Evolutionary conservation across 139 green algal species (phyloP).

Genomic region (Closterium sp.): DNA sequence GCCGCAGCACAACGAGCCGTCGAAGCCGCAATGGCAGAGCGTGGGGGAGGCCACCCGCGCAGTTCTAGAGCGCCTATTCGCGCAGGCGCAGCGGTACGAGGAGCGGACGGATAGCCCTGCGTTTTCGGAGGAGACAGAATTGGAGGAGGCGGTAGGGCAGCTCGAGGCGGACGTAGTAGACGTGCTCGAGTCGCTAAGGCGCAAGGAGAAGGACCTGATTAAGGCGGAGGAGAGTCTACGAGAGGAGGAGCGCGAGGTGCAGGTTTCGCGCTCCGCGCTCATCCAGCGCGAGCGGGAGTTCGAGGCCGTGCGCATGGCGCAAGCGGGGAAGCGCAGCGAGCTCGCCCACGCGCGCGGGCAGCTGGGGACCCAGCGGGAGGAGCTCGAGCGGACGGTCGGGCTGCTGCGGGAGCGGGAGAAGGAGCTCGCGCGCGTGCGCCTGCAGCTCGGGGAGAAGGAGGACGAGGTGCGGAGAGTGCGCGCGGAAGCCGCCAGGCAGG

Average conservation of each 20-base stretch:
- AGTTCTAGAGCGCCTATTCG: constrained; percentile 29
- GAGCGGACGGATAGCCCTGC: background rate
- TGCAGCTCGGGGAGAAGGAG: background rate
- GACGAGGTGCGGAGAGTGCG: constrained; percentile 22
- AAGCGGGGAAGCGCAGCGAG: background rate
- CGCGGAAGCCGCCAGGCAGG: background rate
- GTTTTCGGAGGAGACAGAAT: constrained; percentile 22
- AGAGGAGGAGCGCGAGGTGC: constrained; percentile 2
- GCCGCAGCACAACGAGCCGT: background rate
- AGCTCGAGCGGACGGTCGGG: constrained; percentile 21
- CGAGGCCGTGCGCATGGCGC: background rate
- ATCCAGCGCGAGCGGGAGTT: constrained; percentile 28
- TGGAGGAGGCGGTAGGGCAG: constrained; percentile 29
- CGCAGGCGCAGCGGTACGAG: constrained; percentile 39
- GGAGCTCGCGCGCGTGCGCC: background rate
- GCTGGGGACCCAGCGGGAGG: constrained; percentile 13
- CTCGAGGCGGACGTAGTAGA: constrained; percentile 30
- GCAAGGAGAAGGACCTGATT: constrained; percentile 33
- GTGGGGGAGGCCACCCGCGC: background rate
- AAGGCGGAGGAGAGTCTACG: constrained; percentile 26
- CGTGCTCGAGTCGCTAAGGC: constrained; percentile 27
- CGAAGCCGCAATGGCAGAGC: background rate
- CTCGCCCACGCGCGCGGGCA: background rate
- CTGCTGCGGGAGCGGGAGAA: constrained; percentile 16
- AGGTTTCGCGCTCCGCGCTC: constrained; percentile 8